Conservation (phyloP, 495 filamentous ascomycete genomes). For the Trichodelitschia bisporula region DNA sequence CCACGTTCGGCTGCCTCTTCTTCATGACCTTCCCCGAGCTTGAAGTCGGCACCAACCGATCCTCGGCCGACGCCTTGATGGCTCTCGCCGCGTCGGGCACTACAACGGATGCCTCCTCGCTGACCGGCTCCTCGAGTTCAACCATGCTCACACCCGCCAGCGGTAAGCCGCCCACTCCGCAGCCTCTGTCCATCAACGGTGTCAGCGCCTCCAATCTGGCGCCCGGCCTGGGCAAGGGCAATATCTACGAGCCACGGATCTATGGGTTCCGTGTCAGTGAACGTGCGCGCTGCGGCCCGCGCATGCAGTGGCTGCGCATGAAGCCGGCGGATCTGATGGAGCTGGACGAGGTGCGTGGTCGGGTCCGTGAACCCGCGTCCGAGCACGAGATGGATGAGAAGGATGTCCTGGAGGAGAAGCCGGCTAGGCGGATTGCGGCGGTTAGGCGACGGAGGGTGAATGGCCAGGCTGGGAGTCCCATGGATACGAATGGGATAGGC, state of each 20-base stretch:
- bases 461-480: conserved; percentile 12
- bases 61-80: conserved; percentile 6
- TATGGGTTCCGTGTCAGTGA: conserved; percentile 93
- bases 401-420: conserved; percentile 23
- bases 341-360: conserved; percentile 51
- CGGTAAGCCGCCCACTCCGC: conserved; percentile 9
- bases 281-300: conserved; percentile 56
- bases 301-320: conserved; percentile 89
- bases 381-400: conserved; percentile 16
- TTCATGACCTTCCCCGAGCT: conserved; percentile 96
- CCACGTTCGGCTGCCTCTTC: conserved; percentile 84
- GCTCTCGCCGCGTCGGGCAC: conserved; percentile 2
- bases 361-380: conserved; percentile 12
- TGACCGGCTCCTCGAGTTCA: background rate
- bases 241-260: conserved; percentile 83
- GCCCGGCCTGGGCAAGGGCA: conserved; percentile 58
- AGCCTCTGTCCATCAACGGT: conserved; percentile 53
- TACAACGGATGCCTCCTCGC: background rate
- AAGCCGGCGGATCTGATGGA: conserved; percentile 56
- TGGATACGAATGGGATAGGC: conserved; percentile 12
- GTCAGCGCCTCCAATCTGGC: conserved; percentile 60
- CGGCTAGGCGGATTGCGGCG: conserved; percentile 18
- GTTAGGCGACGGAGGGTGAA: conserved; percentile 10
- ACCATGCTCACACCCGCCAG: conserved; percentile 11
- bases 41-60: conserved; percentile 27